phyloP scores from a whole-genome alignment of 169 alveolate genomes.

The Cryptosporidium muris region DNA sequence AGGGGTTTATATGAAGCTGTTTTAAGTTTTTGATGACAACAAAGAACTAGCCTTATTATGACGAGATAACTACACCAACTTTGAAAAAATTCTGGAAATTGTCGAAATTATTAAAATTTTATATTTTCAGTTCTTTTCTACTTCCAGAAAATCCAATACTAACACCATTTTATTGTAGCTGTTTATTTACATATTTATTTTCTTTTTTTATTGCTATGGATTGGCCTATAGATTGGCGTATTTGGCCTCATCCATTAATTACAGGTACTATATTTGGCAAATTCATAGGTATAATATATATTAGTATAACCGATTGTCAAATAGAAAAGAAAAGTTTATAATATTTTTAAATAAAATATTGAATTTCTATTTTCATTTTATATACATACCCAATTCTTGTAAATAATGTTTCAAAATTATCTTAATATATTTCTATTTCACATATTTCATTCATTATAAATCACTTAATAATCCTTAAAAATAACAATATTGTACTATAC shows the following conservation, averaged over 20 bases:
- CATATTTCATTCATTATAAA: no score
- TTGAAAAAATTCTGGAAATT: not conserved
- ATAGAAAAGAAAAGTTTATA: not conserved
- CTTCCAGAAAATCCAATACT: slow-evolving; percentile 17
- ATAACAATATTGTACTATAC: no score
- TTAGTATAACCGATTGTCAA: not conserved
- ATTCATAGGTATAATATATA: slow-evolving; percentile 22
- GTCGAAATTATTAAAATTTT: not conserved
- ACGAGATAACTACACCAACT: no score
- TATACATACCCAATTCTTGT: not conserved
- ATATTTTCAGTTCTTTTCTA: slow-evolving; percentile 15
- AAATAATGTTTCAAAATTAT: no score
- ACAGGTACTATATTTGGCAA: slow-evolving; percentile 41
- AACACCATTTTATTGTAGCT: slow-evolving; percentile 30
- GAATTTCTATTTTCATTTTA: not conserved
- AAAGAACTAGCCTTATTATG: not conserved
- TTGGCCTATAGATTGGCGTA: no score
- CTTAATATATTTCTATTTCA: no score
- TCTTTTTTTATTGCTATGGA: slow-evolving; percentile 9
- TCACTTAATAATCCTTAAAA: no score
- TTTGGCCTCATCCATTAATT: slow-evolving; percentile 34
- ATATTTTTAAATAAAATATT: not conserved
- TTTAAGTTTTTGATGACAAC: not conserved
- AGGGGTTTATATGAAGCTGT: slow-evolving; percentile 62
- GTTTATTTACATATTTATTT: slow-evolving; percentile 21